These are phyloP conservation scores for Sclerotinia glacialis DNA, from an alignment of 2,329 filamentous ascomycete species.

Conservation along the genomic window DNA sequence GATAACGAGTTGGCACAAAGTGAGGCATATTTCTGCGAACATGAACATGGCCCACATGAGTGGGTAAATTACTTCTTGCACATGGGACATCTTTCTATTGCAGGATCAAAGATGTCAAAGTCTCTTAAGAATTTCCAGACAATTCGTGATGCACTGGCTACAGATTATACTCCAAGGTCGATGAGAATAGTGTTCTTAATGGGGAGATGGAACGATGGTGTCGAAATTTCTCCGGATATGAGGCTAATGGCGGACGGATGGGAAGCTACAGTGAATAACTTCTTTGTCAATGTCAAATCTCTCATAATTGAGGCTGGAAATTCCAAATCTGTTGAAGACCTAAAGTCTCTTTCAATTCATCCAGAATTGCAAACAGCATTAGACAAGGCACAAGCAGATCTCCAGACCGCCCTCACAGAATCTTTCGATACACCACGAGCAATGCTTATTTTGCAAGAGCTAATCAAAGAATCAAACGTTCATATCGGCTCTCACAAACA, in stretches of 20 bases:
- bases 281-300: slow-evolving; percentile 50
- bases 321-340: slow-evolving; percentile 26
- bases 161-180: slow-evolving; percentile 70
- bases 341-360: slow-evolving; percentile 22
- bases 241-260: slow-evolving; percentile 70
- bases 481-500: slow-evolving; percentile 48
- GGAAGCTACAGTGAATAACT: slow-evolving; percentile 55
- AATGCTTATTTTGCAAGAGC: slow-evolving; percentile 72
- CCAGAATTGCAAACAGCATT: slow-evolving; percentile 22
- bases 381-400: slow-evolving; percentile 54
- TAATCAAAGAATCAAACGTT: slow-evolving; percentile 76
- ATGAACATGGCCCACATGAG: slow-evolving; percentile 20
- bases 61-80: slow-evolving; percentile 71
- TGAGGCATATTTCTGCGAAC: slow-evolving; percentile 65
- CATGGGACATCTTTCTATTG: slow-evolving; percentile 88
- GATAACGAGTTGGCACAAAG: slow-evolving; percentile 91
- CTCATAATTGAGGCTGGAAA: slow-evolving; percentile 14
- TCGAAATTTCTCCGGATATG: slow-evolving; percentile 86
- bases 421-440: slow-evolving; percentile 83
- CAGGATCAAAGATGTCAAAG: slow-evolving; percentile 94
- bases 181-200: slow-evolving; percentile 85
- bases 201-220: slow-evolving; percentile 84
- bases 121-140: slow-evolving; percentile 94
- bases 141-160: slow-evolving; percentile 74
- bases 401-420: slow-evolving; percentile 64